A percentile compares a stretch with the other conserved stretches of the same genome.
These are phyloP conservation scores for Lachancea fermentati DNA, from an alignment of 805 yeast species.

Conservation along the genomic window DNA sequence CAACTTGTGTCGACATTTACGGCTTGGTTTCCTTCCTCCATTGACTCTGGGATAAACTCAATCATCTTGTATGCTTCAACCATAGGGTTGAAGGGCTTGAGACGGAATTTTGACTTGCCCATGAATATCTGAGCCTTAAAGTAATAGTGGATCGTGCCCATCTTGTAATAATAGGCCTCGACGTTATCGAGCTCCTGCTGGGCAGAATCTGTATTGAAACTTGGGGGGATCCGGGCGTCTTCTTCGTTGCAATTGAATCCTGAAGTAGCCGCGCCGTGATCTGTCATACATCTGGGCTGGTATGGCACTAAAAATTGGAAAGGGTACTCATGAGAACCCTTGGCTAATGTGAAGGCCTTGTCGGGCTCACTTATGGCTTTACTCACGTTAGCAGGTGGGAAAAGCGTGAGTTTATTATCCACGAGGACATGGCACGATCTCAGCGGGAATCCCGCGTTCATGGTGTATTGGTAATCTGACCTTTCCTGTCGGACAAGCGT, in stretches of 20 bases:
- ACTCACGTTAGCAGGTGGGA: conserved; percentile 32
- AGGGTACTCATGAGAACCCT: conserved; percentile 24
- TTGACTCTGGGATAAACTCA: conserved; percentile 23
- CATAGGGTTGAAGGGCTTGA: conserved; percentile 25
- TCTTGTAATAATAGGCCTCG: conserved; percentile 24
- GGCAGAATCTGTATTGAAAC: conserved; percentile 26
- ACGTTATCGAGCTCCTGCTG: conserved; percentile 22
- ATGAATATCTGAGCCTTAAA: conserved; percentile 25
- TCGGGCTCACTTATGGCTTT: conserved; percentile 25
- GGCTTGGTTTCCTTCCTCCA: background rate
- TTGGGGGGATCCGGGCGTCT: conserved; percentile 24
- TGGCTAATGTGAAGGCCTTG: conserved; percentile 26
- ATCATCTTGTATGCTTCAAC: conserved; percentile 17
- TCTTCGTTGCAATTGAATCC: conserved; percentile 20
- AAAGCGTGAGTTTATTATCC: conserved; percentile 16
- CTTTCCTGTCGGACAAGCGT: conserved; percentile 23
- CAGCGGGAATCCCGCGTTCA: conserved; percentile 9
- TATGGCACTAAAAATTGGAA: conserved; percentile 26
- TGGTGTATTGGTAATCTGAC: background rate
- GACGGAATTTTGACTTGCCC: conserved; percentile 28
- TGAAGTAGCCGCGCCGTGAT: conserved; percentile 19
- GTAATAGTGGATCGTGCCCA: conserved; percentile 26
- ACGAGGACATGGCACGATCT: conserved; percentile 24
- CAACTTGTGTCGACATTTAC: background rate
- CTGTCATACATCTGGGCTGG: conserved; percentile 23